Base-by-base conservation (phyloP, 352 stramenopile species). In the Phytophthora cactorum region DNA sequence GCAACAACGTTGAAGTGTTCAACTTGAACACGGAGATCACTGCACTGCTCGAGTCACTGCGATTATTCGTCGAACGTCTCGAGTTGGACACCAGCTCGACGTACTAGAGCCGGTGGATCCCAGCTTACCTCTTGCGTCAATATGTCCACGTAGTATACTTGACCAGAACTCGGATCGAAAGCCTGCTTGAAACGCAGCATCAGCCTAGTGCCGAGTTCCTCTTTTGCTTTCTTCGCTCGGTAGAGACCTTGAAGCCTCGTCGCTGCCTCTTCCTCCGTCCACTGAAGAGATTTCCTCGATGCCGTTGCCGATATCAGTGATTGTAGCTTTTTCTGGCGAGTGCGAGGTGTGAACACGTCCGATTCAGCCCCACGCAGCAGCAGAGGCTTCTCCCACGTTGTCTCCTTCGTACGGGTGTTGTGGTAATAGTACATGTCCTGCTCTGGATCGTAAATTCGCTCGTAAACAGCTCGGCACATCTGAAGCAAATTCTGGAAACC, bases 121-220 rank as follows among this genome's bases (percentile, higher is more conserved):
- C 83, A 93, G 46, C 78, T 92, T 72, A 85, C 82, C 8, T 70
- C 73, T 39, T 84, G 77, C 0, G 88, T 94, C 14, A 68, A 44
- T n/a, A 83, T n/a, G 43, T 95, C 86, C 38, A 91, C 79, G 58
- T 90, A 95, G 72, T 93, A 95, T 59, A 87, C 88, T 34, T 66
- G 72, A 0, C 70, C 72, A 8, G 72, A 82, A 25, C 70, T 65
- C 0, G 68, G 47, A 39, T 95, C 88, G 46, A 78, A 54, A 2
- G 87, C 76, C 50, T 87, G 78, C 67, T 78, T 85, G 81, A 88
- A 94, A 3, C 73, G 71, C 29, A 79, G 63, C 4, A 62, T 61
- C 36, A 91, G 59, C 7, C 70, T 70, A 1, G 51, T 29, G 9
- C 76, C 63, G 15, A 92, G 72, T 28, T 78, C 71, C 5, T 66